Percentiles rank a stretch among this genome's conserved stretches.
These are phyloP conservation scores for Graphiopsis chlorocephala DNA, from an alignment of 2,329 filamentous ascomycete species.

Conservation along the genomic window DNA sequence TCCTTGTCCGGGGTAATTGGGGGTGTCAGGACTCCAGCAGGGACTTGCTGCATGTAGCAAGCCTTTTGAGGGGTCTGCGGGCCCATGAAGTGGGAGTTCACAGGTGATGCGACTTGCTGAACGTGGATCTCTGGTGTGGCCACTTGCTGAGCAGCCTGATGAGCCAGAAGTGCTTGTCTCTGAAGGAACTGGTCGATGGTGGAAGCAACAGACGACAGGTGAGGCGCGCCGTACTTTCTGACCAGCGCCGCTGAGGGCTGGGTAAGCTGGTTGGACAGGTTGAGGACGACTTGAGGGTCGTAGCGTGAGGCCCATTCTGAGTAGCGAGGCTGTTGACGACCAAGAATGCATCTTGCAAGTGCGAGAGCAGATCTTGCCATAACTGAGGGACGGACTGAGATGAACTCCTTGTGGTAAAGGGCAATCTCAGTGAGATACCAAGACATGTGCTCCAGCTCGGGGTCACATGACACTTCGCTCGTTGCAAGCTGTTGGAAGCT, in stretches of 20 bases:
- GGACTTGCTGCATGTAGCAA: slow-evolving; percentile 60
- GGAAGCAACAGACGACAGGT: slow-evolving; percentile 63
- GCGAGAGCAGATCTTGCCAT: slow-evolving; percentile 86
- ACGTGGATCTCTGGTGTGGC: slow-evolving; percentile 13
- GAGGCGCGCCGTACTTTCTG: slow-evolving; percentile 66
- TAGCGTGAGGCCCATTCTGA: slow-evolving; percentile 73
- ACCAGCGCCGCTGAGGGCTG: slow-evolving; percentile 65
- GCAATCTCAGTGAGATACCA: slow-evolving; percentile 93
- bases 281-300: slow-evolving; percentile 65
- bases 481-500: slow-evolving; percentile 87
- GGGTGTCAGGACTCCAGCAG: slow-evolving; percentile 77
- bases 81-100: slow-evolving; percentile 50
- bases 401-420: slow-evolving; percentile 94
- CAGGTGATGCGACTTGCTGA: slow-evolving; percentile 19
- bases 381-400: slow-evolving; percentile 84
- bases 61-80: slow-evolving; percentile 80
- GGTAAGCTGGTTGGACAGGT: slow-evolving; percentile 63
- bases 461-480: slow-evolving; percentile 69
- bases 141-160: slow-evolving; percentile 28
- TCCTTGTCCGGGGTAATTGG: slow-evolving; percentile 75
- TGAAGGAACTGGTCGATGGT: slow-evolving; percentile 66
- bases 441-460: slow-evolving; percentile 91
- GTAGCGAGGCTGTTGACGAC: slow-evolving; percentile 67
- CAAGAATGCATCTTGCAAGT: slow-evolving; percentile 80
- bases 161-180: slow-evolving; percentile 49